phyloP scores from a whole-genome alignment of 495 filamentous ascomycete genomes.

The Penicillium bialowiezense region DNA sequence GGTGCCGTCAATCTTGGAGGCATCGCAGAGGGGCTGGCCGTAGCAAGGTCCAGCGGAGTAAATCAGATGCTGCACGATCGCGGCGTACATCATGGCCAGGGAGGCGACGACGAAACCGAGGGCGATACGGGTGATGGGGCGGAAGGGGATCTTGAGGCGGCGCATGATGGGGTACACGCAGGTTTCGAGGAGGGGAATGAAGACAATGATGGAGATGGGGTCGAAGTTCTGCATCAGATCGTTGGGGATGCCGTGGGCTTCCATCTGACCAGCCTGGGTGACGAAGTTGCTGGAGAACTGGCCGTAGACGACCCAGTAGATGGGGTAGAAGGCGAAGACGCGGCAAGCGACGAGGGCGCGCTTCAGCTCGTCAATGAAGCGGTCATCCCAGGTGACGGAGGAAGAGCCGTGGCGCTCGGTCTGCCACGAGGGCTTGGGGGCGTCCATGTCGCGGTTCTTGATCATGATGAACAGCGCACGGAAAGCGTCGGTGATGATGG shows the following conservation, averaged over 20 bases:
- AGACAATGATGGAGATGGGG: constrained; percentile 68
- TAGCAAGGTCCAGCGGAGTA: constrained; percentile 58
- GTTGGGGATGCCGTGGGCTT: constrained; percentile 60
- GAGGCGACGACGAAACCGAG: constrained; percentile 66
- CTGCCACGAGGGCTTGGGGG: constrained; percentile 59
- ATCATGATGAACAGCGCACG: constrained; percentile 59
- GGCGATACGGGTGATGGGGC: constrained; percentile 71
- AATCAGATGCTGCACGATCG: constrained; percentile 70
- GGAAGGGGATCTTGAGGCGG: constrained; percentile 61
- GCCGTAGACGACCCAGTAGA: constrained; percentile 61
- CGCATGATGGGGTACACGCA: constrained; percentile 67
- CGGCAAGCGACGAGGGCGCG: constrained; percentile 58
- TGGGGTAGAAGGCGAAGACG: constrained; percentile 58
- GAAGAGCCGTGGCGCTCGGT: constrained; percentile 38
- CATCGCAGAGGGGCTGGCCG: constrained; percentile 32
- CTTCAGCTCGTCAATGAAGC: constrained; percentile 62
- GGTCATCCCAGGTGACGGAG: constrained; percentile 54
- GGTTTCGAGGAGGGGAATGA: constrained; percentile 68
- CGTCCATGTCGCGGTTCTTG: constrained; percentile 52
- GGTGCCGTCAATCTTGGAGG: constrained; percentile 29
- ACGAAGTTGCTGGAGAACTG: constrained; percentile 60
- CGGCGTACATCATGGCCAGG: constrained; percentile 62
- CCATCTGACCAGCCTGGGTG: constrained; percentile 54
- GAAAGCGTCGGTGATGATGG: constrained; percentile 60
- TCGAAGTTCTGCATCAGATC: constrained; percentile 78